Conservation (phyloP, 805 yeast species). For the Myxozyma mucilagina region DNA sequence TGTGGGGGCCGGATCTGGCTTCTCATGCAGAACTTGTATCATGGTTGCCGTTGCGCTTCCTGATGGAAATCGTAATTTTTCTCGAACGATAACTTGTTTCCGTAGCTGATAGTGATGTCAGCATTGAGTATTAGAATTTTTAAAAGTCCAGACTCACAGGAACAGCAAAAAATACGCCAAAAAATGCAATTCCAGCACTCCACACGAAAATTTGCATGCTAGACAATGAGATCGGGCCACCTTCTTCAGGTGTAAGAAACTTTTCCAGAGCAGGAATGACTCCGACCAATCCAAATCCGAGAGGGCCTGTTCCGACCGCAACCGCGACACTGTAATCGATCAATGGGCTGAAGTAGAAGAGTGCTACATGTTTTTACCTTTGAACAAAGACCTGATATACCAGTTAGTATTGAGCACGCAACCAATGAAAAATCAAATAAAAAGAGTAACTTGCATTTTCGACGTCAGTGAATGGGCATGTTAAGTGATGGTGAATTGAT, state of each 20-base stretch:
- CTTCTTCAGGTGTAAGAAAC: conserved; percentile 74
- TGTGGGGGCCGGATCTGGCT: conserved; percentile 37
- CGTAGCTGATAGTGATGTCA: conserved; percentile 48
- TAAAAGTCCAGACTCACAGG: conserved; percentile 45
- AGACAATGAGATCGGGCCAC: conserved; percentile 50
- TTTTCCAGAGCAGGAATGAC: conserved; percentile 95
- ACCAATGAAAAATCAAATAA: not conserved
- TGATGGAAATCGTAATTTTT: conserved; percentile 87
- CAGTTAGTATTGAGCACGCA: not conserved
- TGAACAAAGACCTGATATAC: conserved; percentile 32
- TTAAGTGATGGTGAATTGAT: conserved; percentile 43
- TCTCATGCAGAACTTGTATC: conserved; percentile 81
- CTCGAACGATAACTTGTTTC: conserved; percentile 81
- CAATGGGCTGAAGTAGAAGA: not conserved
- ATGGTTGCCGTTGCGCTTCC: conserved; percentile 95
- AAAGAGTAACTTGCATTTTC: conserved; percentile 66
- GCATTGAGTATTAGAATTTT: not conserved
- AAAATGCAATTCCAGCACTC: conserved; percentile 85
- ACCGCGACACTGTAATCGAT: conserved; percentile 89
- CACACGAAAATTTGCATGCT: conserved; percentile 66
- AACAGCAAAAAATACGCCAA: conserved; percentile 94
- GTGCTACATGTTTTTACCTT: conserved; percentile 15
- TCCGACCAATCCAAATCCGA: conserved; percentile 93
- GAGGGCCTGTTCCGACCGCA: conserved; percentile 96
- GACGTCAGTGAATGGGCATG: conserved; percentile 69